Base-by-base conservation (phyloP, 768 basidiomycete species). In the Calocybe indica region DNA sequence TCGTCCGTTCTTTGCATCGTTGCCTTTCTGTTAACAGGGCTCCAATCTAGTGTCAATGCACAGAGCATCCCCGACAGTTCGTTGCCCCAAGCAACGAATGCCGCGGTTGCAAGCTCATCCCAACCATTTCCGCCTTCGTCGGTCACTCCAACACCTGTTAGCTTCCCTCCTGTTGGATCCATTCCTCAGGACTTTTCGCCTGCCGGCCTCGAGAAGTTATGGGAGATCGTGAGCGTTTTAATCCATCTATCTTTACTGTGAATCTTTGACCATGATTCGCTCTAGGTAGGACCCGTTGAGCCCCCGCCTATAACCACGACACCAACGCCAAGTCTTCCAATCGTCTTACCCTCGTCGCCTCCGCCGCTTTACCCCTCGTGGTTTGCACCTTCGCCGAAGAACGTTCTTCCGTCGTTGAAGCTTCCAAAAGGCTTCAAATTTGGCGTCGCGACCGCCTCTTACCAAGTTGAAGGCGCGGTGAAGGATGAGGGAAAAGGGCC, bases 391-490 rank as follows among this genome's bases (percentile, higher is more conserved):
- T 53, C 58, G 5, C 75, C 76, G 2, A 66, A 69, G 40, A 61
- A 71, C 45, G 65, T 77, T 30, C 58, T 77, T 30, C 69, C 73
- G 2, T 58, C 68, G 28, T 60, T 74, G 45, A 73, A 68, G 45
- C 63, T 77, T 12, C 77, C 77, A 1, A 57, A 67, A 14, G 72
- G 66, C 1, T 78, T 79, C 60, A 63, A 71, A 38, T 76, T 76
- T 51, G 77, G 77, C 28, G 75, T 76, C 8, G 74, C 74, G 3
- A 77, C 76, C 0, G 74, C 75, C 15, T 71, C 77, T 6, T 76
- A 74, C 52, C 76, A 78, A 52, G 75, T 76, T 28, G 76, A 78
- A 62, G 77, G 77, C 6, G 75, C 75, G 6, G 70, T 62, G 11
- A 73, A 75, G 56, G 67, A 66, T 50, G 77, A 75, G 47, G 75